Percentiles rank a stretch among this genome's conserved stretches.
phyloP scores from a whole-genome alignment of 192 early-diverging fungal species.

The Podila verticillata region DNA sequence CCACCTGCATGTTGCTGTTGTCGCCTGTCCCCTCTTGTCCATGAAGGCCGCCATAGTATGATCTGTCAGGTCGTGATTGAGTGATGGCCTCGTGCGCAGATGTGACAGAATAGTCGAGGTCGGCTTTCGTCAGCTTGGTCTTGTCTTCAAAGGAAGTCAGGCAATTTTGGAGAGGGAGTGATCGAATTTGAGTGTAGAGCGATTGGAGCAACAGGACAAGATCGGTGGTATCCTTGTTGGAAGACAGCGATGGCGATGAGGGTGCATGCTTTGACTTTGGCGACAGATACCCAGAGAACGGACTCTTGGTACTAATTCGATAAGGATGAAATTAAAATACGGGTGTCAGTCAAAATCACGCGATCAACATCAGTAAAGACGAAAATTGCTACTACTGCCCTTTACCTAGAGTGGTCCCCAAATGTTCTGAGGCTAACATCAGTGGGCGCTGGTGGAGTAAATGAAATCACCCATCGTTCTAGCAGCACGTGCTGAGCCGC shows the following conservation, averaged over 20 bases:
- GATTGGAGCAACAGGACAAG: constrained; percentile 51
- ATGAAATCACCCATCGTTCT: constrained; percentile 50
- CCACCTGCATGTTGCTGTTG: constrained; percentile 6
- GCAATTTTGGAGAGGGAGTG: constrained; percentile 47
- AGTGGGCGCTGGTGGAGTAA: constrained; percentile 13
- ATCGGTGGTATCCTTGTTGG: constrained; percentile 46
- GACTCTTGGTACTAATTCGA: constrained; percentile 7
- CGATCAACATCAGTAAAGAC: not conserved
- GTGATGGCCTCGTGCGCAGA: constrained; percentile 47
- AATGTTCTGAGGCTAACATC: constrained; percentile 1
- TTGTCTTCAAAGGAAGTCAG: constrained; percentile 39
- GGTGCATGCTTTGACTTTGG: constrained; percentile 19
- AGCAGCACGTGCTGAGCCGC: constrained; percentile 27
- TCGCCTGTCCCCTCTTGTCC: constrained; percentile 1
- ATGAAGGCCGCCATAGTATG: not conserved
- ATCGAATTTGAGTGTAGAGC: constrained; percentile 52
- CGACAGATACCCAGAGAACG: constrained; percentile 13
- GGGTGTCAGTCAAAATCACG: not conserved
- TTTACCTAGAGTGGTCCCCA: constrained; percentile 20
- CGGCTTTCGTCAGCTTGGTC: constrained; percentile 23
- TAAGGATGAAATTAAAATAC: not conserved
- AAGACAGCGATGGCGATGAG: not conserved
- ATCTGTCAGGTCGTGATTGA: constrained; percentile 11
- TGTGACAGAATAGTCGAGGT: constrained; percentile 41
- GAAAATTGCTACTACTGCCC: not conserved